These are phyloP conservation scores for Dactylellina parvicollis DNA, from an alignment of 2,329 filamentous ascomycete species.

Conservation along the genomic window DNA sequence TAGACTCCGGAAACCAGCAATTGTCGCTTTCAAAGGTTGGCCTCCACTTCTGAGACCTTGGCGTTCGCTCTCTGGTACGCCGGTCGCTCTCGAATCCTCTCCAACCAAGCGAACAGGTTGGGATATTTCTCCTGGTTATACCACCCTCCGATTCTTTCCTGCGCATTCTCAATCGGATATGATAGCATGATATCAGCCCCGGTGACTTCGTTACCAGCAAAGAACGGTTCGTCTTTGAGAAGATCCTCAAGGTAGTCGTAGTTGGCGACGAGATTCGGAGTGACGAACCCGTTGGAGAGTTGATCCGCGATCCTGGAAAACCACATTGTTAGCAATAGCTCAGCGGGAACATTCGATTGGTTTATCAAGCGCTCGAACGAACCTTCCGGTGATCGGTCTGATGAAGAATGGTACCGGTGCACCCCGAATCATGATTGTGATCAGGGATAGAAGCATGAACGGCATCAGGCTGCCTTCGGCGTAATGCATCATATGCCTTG, in stretches of 20 bases:
- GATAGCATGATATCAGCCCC: slow-evolving; percentile 56
- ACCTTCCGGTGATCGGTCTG: slow-evolving; percentile 69
- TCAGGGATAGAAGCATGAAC: slow-evolving; percentile 71
- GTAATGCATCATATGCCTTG: slow-evolving; percentile 76
- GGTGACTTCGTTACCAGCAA: slow-evolving; percentile 55
- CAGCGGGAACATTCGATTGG: not conserved
- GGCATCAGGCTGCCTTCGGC: slow-evolving; percentile 85
- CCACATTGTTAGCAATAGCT: not conserved
- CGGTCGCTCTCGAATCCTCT: slow-evolving; percentile 53
- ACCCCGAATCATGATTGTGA: slow-evolving; percentile 69
- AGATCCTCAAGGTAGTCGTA: slow-evolving; percentile 56
- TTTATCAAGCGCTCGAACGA: not conserved
- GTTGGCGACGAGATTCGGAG: slow-evolving; percentile 55
- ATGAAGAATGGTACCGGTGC: slow-evolving; percentile 75
- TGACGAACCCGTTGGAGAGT: slow-evolving; percentile 53
- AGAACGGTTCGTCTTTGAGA: slow-evolving; percentile 52
- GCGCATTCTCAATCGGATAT: slow-evolving; percentile 53
- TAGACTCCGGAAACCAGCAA: not conserved
- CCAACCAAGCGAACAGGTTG: slow-evolving; percentile 55
- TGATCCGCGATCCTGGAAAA: slow-evolving; percentile 20
- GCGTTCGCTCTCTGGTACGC: slow-evolving; percentile 55
- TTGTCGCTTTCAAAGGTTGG: slow-evolving; percentile 18
- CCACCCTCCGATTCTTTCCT: slow-evolving; percentile 44
- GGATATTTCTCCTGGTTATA: slow-evolving; percentile 55
- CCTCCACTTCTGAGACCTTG: slow-evolving; percentile 27